Conservation (phyloP, 1,284 basidiomycete species). For the Cutaneotrichosporon mucoides region DNA sequence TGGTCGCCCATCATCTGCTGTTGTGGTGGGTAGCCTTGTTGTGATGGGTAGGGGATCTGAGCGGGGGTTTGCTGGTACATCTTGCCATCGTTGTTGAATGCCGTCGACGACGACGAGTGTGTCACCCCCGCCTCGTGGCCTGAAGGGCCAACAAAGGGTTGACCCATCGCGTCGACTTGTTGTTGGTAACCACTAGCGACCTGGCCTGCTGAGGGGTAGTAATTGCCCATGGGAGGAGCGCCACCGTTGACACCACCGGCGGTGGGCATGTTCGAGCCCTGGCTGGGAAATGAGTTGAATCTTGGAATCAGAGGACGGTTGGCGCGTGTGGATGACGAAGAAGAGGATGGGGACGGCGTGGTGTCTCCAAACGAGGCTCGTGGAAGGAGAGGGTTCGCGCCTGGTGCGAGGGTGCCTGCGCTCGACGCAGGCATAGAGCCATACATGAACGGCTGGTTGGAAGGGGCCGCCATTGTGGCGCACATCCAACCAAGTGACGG, state of each 20-base stretch:
- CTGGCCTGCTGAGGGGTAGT: background rate
- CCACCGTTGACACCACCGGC: background rate
- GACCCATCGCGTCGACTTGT: background rate
- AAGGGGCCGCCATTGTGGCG: background rate
- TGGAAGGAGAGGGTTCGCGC: background rate
- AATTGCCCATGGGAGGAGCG: background rate
- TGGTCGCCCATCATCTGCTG: background rate
- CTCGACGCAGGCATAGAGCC: background rate
- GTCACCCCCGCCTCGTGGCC: background rate
- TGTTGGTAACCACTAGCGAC: too few relatives aligned
- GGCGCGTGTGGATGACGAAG: background rate
- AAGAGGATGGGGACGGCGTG: background rate
- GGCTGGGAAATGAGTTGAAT: background rate
- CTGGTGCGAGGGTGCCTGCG: background rate
- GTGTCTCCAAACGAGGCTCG: background rate
- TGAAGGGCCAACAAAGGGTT: background rate
- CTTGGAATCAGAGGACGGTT: background rate
- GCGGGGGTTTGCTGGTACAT: background rate
- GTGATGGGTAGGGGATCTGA: background rate
- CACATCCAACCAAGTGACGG: background rate
- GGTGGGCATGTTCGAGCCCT: background rate
- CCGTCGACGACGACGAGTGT: background rate
- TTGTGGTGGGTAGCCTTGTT: background rate
- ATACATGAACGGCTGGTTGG: constrained; percentile 1
- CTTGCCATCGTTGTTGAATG: background rate